Base-by-base conservation (phyloP, 2,329 filamentous ascomycete species). In the Aspergillus tanneri region DNA sequence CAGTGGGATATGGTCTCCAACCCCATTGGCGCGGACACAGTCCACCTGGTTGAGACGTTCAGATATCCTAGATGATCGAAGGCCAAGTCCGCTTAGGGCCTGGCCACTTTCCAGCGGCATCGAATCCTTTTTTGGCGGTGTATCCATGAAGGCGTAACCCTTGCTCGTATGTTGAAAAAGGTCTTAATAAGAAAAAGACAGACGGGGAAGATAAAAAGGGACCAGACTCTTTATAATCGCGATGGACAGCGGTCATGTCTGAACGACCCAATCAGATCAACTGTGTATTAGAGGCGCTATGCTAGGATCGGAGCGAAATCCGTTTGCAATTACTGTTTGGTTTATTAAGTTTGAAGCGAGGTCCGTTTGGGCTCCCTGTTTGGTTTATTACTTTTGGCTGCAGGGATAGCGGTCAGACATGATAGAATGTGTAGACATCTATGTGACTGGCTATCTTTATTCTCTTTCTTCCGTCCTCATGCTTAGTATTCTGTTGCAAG, bases 11-110 rank as follows among this genome's bases (percentile, higher is more conserved):
- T 78, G 74, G 58, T 60, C 49, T 28, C 61, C 80, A 72, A 62
- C 79, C 63, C 62, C 80, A 71, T 52, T 73, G 68, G 65, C 79
- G 72, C 60, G 74, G 18, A 83, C 68, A 49, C 76, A 74, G 55
- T 80, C 78, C 46, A 83, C 74, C 48, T 81, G 75, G 51, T 84
- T 80, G 34, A 85, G 49, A 28, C 56, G 19, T 24, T 56, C 22
- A 36, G 50, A 54, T 7, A 42, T 53, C 18, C 42, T 57, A 24
- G 48, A 46, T 32, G 52, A 46, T 22, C 23, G n/a, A 9, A 54
- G 48, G 21, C 42, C 39, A 43, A 54, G 49, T 43, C 34, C 41
- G 19, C 37, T 28, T 43, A 23, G 30, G 22, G 49, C 36, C 32
- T 42, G 45, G 19, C 30, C 18, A 40, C 21, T 40, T 21, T 40